These are phyloP conservation scores for Cymbopogon citratus DNA, from an alignment of 176 grass and related monocot genomes.

Conservation along the genomic window DNA sequence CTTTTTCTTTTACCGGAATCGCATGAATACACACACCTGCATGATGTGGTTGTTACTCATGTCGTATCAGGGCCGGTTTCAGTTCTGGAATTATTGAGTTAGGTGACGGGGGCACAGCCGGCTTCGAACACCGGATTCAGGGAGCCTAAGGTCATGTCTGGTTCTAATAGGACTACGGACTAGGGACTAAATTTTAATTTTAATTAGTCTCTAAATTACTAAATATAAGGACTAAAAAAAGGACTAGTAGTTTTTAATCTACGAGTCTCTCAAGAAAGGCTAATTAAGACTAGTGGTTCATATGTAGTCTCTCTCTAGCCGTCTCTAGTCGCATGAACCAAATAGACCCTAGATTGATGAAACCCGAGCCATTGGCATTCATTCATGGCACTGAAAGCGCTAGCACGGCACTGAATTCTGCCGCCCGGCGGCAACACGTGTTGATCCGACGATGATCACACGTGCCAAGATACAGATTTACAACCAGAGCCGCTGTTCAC, in stretches of 20 bases:
- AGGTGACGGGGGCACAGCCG: background rate
- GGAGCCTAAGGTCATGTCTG: too few relatives aligned
- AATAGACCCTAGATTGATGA: too few relatives aligned
- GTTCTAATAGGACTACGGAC: too few relatives aligned
- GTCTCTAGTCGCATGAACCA: too few relatives aligned
- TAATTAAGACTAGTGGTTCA: too few relatives aligned
- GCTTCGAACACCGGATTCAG: background rate
- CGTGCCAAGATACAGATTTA: background rate
- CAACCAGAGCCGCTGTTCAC: background rate
- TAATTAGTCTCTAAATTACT: too few relatives aligned
- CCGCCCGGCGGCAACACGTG: background rate
- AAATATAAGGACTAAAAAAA: too few relatives aligned
- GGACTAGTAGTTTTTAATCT: too few relatives aligned
- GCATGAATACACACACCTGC: background rate
- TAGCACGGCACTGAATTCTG: background rate
- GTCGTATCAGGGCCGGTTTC: conserved; percentile 31
- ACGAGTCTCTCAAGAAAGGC: too few relatives aligned
- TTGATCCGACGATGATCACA: background rate
- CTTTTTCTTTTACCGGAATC: background rate
- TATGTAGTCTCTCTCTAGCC: too few relatives aligned
- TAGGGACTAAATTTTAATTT: too few relatives aligned
- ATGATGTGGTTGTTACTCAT: background rate
- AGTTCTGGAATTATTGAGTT: conserved; percentile 33
- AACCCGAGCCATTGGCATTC: background rate
- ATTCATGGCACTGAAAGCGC: conserved; percentile 21